Percentiles rank a stretch among this genome's conserved stretches.
phyloP scores from a whole-genome alignment of 169 alveolate genomes.

The Plasmodium inui region DNA sequence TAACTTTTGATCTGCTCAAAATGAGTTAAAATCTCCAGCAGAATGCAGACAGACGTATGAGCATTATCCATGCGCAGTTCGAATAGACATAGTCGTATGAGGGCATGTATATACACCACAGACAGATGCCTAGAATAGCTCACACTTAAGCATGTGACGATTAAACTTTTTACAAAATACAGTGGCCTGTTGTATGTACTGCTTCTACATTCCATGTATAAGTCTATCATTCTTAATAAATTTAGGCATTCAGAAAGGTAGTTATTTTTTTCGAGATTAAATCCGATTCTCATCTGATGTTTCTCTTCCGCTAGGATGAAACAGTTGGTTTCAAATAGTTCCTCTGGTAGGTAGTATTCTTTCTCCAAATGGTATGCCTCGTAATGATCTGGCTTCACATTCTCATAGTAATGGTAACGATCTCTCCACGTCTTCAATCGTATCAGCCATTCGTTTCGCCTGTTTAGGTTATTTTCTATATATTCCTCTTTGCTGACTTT shows the following conservation, averaged over 20 bases:
- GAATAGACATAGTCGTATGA: slow-evolving; percentile 59
- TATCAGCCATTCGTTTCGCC: slow-evolving; percentile 17
- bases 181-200: slow-evolving; percentile 32
- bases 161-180: slow-evolving; percentile 64
- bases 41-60: slow-evolving; percentile 25
- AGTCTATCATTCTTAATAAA: slow-evolving; percentile 63
- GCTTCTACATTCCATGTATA: slow-evolving; percentile 63
- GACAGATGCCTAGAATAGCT: slow-evolving; percentile 37
- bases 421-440: slow-evolving; percentile 7
- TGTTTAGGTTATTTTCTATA: slow-evolving; percentile 32
- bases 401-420: slow-evolving; percentile 33
- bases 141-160: slow-evolving; percentile 57
- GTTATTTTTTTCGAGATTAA: slow-evolving; percentile 24
- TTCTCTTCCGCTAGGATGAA: slow-evolving; percentile 33
- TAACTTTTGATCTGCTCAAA: slow-evolving; percentile 59
- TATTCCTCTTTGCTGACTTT: slow-evolving; percentile 43
- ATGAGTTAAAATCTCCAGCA: slow-evolving; percentile 40
- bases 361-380: slow-evolving; percentile 27
- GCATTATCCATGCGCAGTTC: slow-evolving; percentile 61
- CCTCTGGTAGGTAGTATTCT: slow-evolving; percentile 22
- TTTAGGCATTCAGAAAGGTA: slow-evolving; percentile 29
- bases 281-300: not conserved
- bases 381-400: slow-evolving; percentile 33
- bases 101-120: slow-evolving; percentile 33
- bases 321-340: slow-evolving; percentile 22